A percentile compares a stretch with the other conserved stretches of the same genome.
Conservation (phyloP, 306 rosid species). For the Castanospermum australe region DNA sequence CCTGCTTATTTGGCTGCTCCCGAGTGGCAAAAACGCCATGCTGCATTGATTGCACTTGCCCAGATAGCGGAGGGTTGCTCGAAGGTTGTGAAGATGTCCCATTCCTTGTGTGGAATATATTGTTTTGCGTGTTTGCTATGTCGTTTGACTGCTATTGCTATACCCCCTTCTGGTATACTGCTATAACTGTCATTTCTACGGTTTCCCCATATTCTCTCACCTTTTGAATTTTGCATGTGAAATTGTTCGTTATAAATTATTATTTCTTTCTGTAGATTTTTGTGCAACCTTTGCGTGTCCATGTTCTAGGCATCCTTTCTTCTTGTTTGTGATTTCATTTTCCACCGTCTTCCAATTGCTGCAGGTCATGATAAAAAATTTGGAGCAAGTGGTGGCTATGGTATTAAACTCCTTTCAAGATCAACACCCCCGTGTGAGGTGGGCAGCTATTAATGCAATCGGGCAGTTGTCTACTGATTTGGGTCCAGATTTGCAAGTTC, state of each 20-base stretch:
- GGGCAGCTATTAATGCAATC: conserved; percentile 98
- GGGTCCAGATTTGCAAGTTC: conserved; percentile 96
- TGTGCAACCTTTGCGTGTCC: not conserved
- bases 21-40: conserved; percentile 95
- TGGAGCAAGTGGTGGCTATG: conserved; percentile 99
- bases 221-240: not conserved
- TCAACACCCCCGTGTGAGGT: conserved; percentile 97
- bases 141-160: not conserved
- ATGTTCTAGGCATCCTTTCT: not conserved
- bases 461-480: conserved; percentile 96
- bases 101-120: not conserved
- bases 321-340: not conserved
- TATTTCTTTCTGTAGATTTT: not conserved
- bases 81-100: conserved; percentile 50
- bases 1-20: conserved; percentile 84
- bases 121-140: not conserved
- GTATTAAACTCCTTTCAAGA: conserved; percentile 89
- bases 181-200: not conserved
- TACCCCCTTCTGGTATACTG: too few species aligned
- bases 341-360: not conserved
- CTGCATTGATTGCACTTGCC: conserved; percentile 84
- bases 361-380: conserved; percentile 88
- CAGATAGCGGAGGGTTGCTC: conserved; percentile 95
- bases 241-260: not conserved
- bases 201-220: not conserved